A percentile compares a stretch with the other conserved stretches of the same genome.
Evolutionary conservation across 345 rosid species (phyloP).

Genomic region (Syzygium grande): DNA sequence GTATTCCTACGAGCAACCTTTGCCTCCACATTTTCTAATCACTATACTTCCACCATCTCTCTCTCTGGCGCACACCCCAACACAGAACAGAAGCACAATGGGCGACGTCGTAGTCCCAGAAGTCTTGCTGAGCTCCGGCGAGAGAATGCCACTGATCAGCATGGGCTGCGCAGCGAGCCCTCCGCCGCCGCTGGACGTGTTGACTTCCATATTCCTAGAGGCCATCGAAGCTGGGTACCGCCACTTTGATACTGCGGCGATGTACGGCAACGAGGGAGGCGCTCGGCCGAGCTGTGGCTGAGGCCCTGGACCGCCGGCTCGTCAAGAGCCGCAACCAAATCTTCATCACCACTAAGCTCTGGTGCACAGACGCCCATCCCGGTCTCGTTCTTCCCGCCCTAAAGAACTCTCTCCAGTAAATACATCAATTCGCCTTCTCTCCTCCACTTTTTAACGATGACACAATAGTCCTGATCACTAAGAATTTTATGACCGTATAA

Average conservation of each 20-base stretch:
- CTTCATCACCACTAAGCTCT: slow-evolving; percentile 60
- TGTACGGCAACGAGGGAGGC: slow-evolving; percentile 43
- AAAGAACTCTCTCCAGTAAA: slow-evolving; percentile 14
- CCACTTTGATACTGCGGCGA: slow-evolving; percentile 63
- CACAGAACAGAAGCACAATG: neutral
- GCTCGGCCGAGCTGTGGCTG: slow-evolving; percentile 43
- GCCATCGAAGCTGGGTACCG: slow-evolving; percentile 53
- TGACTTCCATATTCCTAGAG: slow-evolving; percentile 17
- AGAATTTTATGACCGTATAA: neutral
- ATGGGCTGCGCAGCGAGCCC: slow-evolving; percentile 8
- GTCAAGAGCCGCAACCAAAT: slow-evolving; percentile 36
- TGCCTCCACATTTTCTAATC: neutral
- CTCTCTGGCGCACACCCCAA: neutral
- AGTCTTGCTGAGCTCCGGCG: slow-evolving; percentile 20
- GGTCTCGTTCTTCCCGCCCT: slow-evolving; percentile 48
- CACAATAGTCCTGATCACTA: neutral
- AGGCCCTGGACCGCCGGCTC: slow-evolving; percentile 31
- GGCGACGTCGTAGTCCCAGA: neutral
- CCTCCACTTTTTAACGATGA: neutral
- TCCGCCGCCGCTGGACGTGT: slow-evolving; percentile 3
- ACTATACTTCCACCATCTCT: neutral
- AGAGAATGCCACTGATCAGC: slow-evolving; percentile 31
- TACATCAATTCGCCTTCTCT: neutral
- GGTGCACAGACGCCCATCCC: slow-evolving; percentile 40
- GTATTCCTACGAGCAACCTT: neutral